Conservation (phyloP, 352 stramenopile genomes). For the Pythium vanterpoolii region DNA sequence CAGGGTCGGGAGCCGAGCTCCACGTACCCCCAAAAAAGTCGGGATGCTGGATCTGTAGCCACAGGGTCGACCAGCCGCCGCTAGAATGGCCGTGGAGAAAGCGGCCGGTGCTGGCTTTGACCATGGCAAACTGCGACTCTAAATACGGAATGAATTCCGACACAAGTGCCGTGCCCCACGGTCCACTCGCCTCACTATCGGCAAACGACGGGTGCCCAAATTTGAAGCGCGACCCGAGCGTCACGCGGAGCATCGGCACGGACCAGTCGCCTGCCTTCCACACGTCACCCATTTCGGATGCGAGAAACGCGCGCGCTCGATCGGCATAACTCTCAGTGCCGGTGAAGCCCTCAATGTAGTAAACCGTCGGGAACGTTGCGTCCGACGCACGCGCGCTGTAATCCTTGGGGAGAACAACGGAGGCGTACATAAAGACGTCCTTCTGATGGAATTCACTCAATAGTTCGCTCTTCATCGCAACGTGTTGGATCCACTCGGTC, state of each 20-base stretch:
- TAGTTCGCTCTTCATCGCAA: constrained; percentile 66
- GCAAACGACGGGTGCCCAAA: constrained; percentile 79
- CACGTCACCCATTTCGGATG: constrained; percentile 54
- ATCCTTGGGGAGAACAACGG: constrained; percentile 55
- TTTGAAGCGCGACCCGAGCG: constrained; percentile 66
- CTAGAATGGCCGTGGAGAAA: constrained; percentile 76
- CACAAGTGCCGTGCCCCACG: constrained; percentile 64
- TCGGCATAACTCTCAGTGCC: constrained; percentile 61
- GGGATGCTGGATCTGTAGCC: constrained; percentile 71
- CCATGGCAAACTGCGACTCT: constrained; percentile 43
- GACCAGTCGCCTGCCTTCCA: constrained; percentile 59
- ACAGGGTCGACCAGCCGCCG: constrained; percentile 65
- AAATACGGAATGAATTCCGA: constrained; percentile 69
- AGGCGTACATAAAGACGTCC: constrained; percentile 67
- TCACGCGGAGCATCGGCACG: constrained; percentile 65
- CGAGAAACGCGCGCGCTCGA: constrained; percentile 56
- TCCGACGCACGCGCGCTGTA: constrained; percentile 29
- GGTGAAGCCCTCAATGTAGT: constrained; percentile 79
- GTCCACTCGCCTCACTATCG: constrained; percentile 58
- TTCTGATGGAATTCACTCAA: constrained; percentile 64
- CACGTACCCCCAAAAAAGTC: constrained; percentile 73
- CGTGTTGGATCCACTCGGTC: constrained; percentile 58
- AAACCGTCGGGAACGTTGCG: constrained; percentile 52
- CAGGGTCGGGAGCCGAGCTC: constrained; percentile 68
- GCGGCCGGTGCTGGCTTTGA: constrained; percentile 33